Evolutionary conservation across 257 asterid species (phyloP).

Genomic region (Capsicum baccatum): DNA sequence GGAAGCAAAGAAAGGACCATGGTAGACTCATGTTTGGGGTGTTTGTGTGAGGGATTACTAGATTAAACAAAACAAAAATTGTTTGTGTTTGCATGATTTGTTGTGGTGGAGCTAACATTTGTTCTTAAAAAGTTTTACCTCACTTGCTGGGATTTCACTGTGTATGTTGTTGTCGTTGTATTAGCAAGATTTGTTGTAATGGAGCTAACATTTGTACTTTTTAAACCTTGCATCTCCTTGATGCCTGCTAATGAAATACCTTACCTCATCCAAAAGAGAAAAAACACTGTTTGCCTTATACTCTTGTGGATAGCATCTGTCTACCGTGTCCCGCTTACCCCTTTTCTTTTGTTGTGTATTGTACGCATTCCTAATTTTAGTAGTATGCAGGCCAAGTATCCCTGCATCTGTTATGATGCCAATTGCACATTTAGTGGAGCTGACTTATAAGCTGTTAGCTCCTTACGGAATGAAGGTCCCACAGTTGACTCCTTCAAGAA

Average conservation of each 20-base stretch:
- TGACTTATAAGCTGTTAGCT: conserved; percentile 65
- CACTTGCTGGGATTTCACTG: no score
- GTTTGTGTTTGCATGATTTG: background rate
- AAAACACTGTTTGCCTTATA: background rate
- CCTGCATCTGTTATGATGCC: conserved; percentile 89
- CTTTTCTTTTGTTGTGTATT: conserved; percentile 28
- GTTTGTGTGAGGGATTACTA: background rate
- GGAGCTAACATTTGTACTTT: background rate
- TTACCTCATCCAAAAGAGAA: background rate
- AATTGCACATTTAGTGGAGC: conserved; percentile 82
- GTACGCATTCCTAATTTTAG: conserved; percentile 56
- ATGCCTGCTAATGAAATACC: background rate
- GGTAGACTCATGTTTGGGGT: background rate
- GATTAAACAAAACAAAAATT: background rate
- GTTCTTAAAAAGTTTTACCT: no score
- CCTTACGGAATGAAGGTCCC: conserved; percentile 98
- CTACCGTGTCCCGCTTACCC: background rate
- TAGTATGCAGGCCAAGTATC: conserved; percentile 84
- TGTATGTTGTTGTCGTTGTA: no score
- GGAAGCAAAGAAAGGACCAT: conserved; percentile 12
- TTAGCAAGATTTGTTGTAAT: no score
- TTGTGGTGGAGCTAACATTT: background rate
- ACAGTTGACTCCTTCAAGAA: conserved; percentile 94
- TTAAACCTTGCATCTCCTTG: background rate
- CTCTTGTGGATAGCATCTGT: background rate